Base-by-base conservation (phyloP, 2,329 filamentous ascomycete genomes). In the Chrysosporium keratinophilum region DNA sequence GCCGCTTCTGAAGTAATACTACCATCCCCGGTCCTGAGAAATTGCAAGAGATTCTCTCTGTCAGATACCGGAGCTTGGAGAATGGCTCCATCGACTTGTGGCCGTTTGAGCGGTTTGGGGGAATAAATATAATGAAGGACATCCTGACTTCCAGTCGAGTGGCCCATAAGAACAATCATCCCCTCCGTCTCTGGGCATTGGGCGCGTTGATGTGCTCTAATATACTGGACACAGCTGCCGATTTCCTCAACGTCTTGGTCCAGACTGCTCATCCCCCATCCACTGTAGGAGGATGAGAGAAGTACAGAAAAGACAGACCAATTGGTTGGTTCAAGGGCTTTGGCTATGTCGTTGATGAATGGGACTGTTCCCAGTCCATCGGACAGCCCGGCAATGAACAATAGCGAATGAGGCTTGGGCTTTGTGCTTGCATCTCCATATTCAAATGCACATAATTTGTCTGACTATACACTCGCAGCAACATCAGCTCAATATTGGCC, bases 21-120 rank as follows among this genome's bases (percentile, higher is more conserved):
- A 4, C 51, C 49, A 7, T 55, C 57, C 17, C 59, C 59, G n/a
- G 54, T 47, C n/a, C 63, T 59, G 5, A 66, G 51, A 19, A 54
- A 54, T 17, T 61, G 65, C 48, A 80, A 69, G 5, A 77, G 64
- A 3, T 71, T 63, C 65, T 94, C 84, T 31, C 88, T 77, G 66
- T 95, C 88, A 1, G 82, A 87, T 2, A 90, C 83, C 0, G 87
- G 83, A 0, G 84, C 88, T 67, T 95, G 89, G 52, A 95, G 71
- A 43, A 95, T 84, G 47, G 82, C 83, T 35, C 85, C 89, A 56
- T 93, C 81, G 1, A 95, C 71, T 0, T 55, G 71, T 0, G 80
- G 78, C 11, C 78, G 70, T 40, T 69, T 68, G 12, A 66, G 59
- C 5, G 69, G 73, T 51, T 74, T 75, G 1, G 69, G 64, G 3